A percentile compares a stretch with the other conserved stretches of the same genome.
Evolutionary conservation across 1,284 basidiomycete genomes (phyloP).

Genomic region (Puccinia hordei): DNA sequence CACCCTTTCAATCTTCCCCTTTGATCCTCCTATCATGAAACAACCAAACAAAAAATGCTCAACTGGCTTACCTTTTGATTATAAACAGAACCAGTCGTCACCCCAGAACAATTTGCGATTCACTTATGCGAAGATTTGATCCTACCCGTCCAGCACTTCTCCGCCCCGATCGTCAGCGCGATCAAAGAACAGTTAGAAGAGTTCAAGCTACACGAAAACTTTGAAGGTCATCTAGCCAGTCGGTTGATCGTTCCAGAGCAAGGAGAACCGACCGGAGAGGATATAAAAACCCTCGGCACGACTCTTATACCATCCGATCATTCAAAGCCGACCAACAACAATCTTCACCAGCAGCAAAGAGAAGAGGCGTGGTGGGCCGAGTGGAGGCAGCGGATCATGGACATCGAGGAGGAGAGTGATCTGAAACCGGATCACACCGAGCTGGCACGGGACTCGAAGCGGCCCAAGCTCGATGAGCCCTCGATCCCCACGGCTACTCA

Average conservation of each 20-base stretch:
- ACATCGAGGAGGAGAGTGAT: conserved; percentile 1
- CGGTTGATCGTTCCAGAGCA: not conserved
- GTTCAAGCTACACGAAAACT: conserved; percentile 61
- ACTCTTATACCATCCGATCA: conserved; percentile 13
- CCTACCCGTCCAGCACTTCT: conserved; percentile 70
- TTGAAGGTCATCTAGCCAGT: conserved; percentile 50
- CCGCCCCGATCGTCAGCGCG: conserved; percentile 73
- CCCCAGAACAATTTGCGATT: conserved; percentile 85
- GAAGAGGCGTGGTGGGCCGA: conserved; percentile 53
- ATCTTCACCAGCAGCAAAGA: conserved; percentile 33
- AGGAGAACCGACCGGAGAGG: conserved; percentile 1
- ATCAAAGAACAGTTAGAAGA: conserved; percentile 86
- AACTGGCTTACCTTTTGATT: too few relatives aligned
- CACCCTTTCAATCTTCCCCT: not conserved
- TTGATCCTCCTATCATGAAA: too few relatives aligned
- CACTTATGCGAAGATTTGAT: conserved; percentile 88
- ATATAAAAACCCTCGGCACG: not conserved
- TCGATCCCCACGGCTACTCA: not conserved
- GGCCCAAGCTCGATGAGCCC: conserved; percentile 20
- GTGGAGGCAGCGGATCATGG: conserved; percentile 42
- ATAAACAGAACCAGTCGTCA: conserved; percentile 75
- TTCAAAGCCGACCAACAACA: conserved; percentile 12
- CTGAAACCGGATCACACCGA: not conserved
- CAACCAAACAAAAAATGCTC: too few relatives aligned
- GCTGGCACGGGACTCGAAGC: not conserved